These are phyloP conservation scores for Zymoseptoria brevis DNA, from an alignment of 2,329 filamentous ascomycete genomes.

Conservation along the genomic window DNA sequence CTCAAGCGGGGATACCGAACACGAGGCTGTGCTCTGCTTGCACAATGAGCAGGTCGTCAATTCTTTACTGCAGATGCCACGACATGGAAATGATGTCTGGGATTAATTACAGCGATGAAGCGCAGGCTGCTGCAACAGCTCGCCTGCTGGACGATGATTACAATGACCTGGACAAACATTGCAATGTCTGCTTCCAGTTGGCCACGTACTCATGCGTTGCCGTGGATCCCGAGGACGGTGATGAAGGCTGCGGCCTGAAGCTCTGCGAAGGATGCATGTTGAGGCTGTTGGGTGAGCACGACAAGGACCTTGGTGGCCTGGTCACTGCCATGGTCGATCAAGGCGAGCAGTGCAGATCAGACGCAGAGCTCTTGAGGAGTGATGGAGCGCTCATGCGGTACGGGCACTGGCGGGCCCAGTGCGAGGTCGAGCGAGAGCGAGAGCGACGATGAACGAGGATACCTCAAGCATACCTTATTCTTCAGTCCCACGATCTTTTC, in stretches of 20 bases:
- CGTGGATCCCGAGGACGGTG: slow-evolving; percentile 1
- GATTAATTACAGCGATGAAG: neutral
- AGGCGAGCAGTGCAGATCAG: slow-evolving; percentile 27
- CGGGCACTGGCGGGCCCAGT: slow-evolving; percentile 3
- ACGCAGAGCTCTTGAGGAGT: slow-evolving; percentile 27
- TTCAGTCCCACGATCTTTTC: too few relatives aligned
- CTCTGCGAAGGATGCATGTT: slow-evolving; percentile 27
- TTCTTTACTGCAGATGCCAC: slow-evolving; percentile 32
- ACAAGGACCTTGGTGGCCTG: slow-evolving; percentile 21
- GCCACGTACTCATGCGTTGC: slow-evolving; percentile 32
- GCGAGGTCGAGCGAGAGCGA: neutral
- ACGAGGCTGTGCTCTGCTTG: slow-evolving; percentile 35
- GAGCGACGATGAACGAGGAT: neutral
- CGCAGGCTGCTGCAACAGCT: slow-evolving; percentile 21
- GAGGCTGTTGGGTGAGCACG: slow-evolving; percentile 13
- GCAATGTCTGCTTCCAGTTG: slow-evolving; percentile 34
- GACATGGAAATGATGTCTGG: slow-evolving; percentile 22
- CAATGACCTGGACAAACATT: slow-evolving; percentile 28
- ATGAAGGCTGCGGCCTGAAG: slow-evolving; percentile 25
- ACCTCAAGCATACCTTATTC: too few relatives aligned
- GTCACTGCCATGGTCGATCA: slow-evolving; percentile 11
- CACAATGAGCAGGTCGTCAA: slow-evolving; percentile 27
- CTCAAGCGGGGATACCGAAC: slow-evolving; percentile 19
- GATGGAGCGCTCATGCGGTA: slow-evolving; percentile 26
- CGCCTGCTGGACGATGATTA: slow-evolving; percentile 13